Evolutionary conservation across 768 basidiomycete species (phyloP).

Genomic region (Termitomyces sp.): DNA sequence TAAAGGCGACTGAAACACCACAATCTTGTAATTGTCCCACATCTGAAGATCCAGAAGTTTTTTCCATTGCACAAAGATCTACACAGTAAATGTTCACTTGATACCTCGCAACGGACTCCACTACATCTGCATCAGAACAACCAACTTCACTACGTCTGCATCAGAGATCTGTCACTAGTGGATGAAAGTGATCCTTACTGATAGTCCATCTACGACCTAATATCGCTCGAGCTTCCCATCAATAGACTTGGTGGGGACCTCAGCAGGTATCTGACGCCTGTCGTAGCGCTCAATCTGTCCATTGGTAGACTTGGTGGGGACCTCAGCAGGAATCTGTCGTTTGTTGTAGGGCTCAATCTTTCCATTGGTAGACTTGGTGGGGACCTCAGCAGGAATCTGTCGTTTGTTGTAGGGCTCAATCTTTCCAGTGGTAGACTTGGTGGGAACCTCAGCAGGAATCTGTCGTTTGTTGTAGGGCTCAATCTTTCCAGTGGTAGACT

Average conservation of each 20-base stretch:
- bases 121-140: not conserved
- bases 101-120: not conserved
- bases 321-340: not conserved
- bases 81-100: not conserved
- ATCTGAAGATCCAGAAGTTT: slow-evolving; percentile 6
- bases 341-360: not conserved
- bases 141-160: not conserved
- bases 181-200: not conserved
- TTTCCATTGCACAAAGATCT: slow-evolving; percentile 7
- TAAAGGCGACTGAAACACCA: not conserved
- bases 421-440: slow-evolving; percentile 28
- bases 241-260: not conserved
- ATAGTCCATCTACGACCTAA: not conserved
- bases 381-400: not conserved
- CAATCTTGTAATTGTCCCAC: not conserved
- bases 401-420: slow-evolving; percentile 22
- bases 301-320: not conserved
- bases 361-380: not conserved
- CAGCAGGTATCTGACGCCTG: not conserved
- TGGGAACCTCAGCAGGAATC: slow-evolving; percentile 20
- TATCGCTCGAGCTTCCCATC: not conserved
- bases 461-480: slow-evolving; percentile 14
- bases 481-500: slow-evolving; percentile 17
- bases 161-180: not conserved
- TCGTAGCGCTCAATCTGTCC: not conserved